These are phyloP conservation scores for Gigaspora rosea DNA, from an alignment of 192 early-diverging fungal genomes.

Conservation along the genomic window DNA sequence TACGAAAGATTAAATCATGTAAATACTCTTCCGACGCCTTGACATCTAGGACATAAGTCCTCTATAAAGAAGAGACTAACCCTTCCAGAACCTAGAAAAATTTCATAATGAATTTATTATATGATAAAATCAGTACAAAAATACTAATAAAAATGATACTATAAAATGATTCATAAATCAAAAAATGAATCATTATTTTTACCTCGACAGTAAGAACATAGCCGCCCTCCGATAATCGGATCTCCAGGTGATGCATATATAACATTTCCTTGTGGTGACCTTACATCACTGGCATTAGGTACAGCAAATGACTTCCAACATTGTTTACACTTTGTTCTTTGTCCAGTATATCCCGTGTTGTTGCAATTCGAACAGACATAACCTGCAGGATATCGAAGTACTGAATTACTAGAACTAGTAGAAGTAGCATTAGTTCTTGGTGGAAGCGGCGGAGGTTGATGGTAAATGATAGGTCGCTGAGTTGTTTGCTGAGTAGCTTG, in stretches of 20 bases:
- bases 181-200: background rate
- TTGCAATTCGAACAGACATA: background rate
- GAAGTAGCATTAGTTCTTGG: background rate
- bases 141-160: too few species aligned
- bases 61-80: background rate
- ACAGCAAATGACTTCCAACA: background rate
- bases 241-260: background rate
- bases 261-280: background rate
- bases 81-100: background rate
- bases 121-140: background rate
- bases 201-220: constrained; percentile 22
- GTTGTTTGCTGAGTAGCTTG: too few species aligned
- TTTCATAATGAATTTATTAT: background rate
- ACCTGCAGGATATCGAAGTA: background rate
- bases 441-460: background rate
- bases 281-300: background rate
- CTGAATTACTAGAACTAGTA: background rate
- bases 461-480: background rate
- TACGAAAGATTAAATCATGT: background rate
- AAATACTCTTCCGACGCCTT: constrained; percentile 17
- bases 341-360: background rate
- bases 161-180: background rate
- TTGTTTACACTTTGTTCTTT: background rate
- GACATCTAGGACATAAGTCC: constrained; percentile 3
- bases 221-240: background rate